Evolutionary conservation across 257 asterid species (phyloP), one percentile per base, ranked within the genome.

Genomic region (Cruciata laevipes): DNA sequence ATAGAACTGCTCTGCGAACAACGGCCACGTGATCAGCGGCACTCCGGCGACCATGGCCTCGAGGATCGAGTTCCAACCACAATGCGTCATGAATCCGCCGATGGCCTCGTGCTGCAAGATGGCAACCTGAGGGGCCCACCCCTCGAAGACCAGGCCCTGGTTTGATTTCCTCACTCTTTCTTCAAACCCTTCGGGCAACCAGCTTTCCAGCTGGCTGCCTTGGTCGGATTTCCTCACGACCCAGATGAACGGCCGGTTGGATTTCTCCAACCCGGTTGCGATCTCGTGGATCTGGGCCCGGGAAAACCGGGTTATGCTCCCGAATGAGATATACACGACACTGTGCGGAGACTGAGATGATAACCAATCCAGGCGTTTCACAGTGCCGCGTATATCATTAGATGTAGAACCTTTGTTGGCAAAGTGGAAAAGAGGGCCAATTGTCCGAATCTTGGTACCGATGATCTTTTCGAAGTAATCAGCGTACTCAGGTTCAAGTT

Each of bases 31-130:
- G 14, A 72, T 75, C 64, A 72, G 24, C 0, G 83, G 78, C 13
- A 79, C 78, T 0, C 83, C 74, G 0, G 71, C 69, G 2, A 63
- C 56, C 0, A 78, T 38, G 8, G 73, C 74, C 70, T 75, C 80
- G 3, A 75, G 55, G 0, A 5, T 65, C 18, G 80, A 79, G 4
- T 75, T 79, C 83, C 83, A 79, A 6, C 78, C 78, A n/a, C 83
- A 79, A 12, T 75, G 78, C 10, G 76, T 79, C 74, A 79, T 24
- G 60, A 79, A 79, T 5, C 66, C 80, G n/a, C 80, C 74, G 2
- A 64, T 33, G 0, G 78, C 56, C 7, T 67, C 69, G 44, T 79
- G 80, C 23, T 70, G 16, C 21, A 79, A 47, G 44, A 79, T 79
- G 53, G 0, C 17, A 20, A 75, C 7, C 35, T 79, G 73, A 1